Evolutionary conservation across 306 rosid species (phyloP).

Genomic region (Pterocarpus macrocarpus): DNA sequence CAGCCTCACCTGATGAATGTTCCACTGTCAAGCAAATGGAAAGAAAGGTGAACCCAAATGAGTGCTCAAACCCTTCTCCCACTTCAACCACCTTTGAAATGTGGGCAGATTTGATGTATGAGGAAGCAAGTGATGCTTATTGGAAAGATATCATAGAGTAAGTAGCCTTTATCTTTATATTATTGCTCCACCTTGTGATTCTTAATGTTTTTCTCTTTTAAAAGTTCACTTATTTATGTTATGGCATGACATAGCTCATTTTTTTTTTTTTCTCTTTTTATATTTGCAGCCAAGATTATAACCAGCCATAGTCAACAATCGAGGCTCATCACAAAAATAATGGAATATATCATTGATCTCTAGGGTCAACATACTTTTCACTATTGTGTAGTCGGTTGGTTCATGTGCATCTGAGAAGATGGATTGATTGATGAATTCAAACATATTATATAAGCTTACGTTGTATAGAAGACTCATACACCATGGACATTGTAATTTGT

Average conservation of each 20-base stretch:
- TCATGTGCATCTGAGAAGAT: slow-evolving; percentile 30
- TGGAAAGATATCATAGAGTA: slow-evolving; percentile 69
- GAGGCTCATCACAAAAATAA: slow-evolving; percentile 34
- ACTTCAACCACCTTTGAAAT: slow-evolving; percentile 62
- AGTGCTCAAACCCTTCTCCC: slow-evolving; percentile 44
- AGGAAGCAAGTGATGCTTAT: slow-evolving; percentile 56
- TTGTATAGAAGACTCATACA: slow-evolving; percentile 32
- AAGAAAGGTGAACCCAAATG: slow-evolving; percentile 42
- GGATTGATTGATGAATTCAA: slow-evolving; percentile 36
- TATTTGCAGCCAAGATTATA: slow-evolving; percentile 55
- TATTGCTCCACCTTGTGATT: slow-evolving; percentile 14
- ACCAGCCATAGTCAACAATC: slow-evolving; percentile 13
- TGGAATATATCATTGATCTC: slow-evolving; percentile 30
- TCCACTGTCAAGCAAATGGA: slow-evolving; percentile 44
- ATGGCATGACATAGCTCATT: neutral
- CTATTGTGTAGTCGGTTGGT: slow-evolving; percentile 23
- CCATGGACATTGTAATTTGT: slow-evolving; percentile 32
- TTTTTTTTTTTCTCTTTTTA: neutral
- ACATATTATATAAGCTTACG: slow-evolving; percentile 16
- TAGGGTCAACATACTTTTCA: slow-evolving; percentile 26
- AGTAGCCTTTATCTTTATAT: slow-evolving; percentile 30
- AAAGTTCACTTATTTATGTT: neutral
- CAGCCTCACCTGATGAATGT: slow-evolving; percentile 49
- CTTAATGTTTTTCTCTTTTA: neutral
- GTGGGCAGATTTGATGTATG: slow-evolving; percentile 64